Conservation (phyloP, 176 grass and related monocot species). For the Guadua angustifolia region DNA sequence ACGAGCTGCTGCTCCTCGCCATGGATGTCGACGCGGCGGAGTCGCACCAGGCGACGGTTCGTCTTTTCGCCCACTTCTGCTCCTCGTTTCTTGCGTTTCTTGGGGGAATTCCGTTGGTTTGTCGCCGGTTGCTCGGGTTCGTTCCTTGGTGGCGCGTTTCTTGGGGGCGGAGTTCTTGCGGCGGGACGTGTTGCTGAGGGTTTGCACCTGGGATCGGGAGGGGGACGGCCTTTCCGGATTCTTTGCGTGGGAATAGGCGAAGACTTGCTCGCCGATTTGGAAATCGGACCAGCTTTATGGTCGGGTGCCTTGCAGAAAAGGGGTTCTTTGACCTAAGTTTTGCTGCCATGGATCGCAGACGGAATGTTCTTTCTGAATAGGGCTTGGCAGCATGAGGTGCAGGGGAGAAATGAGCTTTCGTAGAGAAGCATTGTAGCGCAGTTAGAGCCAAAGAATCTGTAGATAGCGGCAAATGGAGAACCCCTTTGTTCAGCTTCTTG, state of each 20-base stretch:
- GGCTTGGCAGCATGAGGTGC: not conserved
- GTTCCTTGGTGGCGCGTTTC: slow-evolving; percentile 7
- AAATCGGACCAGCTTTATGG: not conserved
- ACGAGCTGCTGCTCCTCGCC: not conserved
- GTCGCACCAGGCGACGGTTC: not conserved
- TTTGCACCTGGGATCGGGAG: not conserved
- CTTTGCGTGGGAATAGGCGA: slow-evolving; percentile 33
- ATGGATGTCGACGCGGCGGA: slow-evolving; percentile 33
- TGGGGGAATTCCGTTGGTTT: not conserved
- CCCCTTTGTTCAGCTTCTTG: not conserved
- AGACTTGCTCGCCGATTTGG: slow-evolving; percentile 12
- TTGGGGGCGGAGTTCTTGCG: not conserved
- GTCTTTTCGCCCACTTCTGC: not conserved
- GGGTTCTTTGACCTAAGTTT: slow-evolving; percentile 35
- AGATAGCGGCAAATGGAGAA: not conserved
- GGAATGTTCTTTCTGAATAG: not conserved
- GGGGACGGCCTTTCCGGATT: not conserved
- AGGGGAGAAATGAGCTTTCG: not conserved
- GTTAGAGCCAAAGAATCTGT: slow-evolving; percentile 8
- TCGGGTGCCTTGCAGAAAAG: slow-evolving; percentile 18
- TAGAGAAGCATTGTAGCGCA: not conserved
- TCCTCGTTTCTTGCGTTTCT: not conserved
- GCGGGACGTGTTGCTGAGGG: not conserved
- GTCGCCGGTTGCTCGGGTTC: not conserved
- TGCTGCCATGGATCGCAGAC: not conserved